These are phyloP conservation scores for Nelumbo lutea DNA, from an alignment of 164 flowering plant species.

Conservation along the genomic window DNA sequence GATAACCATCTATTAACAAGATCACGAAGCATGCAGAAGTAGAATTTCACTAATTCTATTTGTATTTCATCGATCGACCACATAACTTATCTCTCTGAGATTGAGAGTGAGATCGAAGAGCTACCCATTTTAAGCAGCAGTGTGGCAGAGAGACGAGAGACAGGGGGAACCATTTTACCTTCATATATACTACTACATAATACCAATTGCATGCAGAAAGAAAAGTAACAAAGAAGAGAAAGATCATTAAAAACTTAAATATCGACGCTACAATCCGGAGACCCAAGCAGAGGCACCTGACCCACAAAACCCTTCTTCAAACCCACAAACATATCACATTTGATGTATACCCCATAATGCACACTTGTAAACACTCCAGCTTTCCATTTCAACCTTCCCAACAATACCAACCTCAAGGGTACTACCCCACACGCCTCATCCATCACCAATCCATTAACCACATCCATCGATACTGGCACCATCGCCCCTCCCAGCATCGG, in stretches of 20 bases:
- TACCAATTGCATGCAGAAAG: too few species aligned
- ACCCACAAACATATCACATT: constrained; percentile 67
- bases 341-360: constrained; percentile 46
- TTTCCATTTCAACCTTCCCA: constrained; percentile 71
- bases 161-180: too few species aligned
- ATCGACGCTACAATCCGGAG: constrained; percentile 61
- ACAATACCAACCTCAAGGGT: constrained; percentile 48
- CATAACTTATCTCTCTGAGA: too few species aligned
- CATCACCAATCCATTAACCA: constrained; percentile 40
- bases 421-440: constrained; percentile 67
- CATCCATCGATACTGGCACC: constrained; percentile 62
- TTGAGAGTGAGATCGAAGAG: too few species aligned
- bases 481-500: constrained; percentile 46
- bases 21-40: too few species aligned
- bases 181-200: too few species aligned
- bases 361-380: constrained; percentile 47
- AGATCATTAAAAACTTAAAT: constrained; percentile 5
- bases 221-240: not conserved
- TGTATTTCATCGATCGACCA: too few species aligned
- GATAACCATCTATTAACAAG: too few species aligned
- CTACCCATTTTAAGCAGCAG: too few species aligned
- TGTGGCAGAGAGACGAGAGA: too few species aligned
- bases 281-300: constrained; percentile 62
- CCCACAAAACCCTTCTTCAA: constrained; percentile 50
- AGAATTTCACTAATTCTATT: too few species aligned